Conservation (phyloP, 2,329 filamentous ascomycete species). For the Arthroderma sp. region DNA sequence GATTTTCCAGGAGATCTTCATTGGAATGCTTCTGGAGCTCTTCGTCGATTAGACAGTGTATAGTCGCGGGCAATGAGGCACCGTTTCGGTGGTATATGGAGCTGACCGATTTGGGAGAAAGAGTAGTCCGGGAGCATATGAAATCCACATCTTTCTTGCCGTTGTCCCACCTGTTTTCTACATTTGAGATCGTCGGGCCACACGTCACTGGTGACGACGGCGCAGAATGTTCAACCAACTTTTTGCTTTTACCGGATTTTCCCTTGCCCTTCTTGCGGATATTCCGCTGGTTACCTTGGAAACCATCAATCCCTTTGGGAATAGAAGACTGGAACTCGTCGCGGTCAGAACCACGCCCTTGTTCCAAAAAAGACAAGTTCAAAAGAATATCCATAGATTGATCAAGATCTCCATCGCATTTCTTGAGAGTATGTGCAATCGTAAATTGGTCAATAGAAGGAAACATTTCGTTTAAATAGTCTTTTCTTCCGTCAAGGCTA, state of each 20-base stretch:
- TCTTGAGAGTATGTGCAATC: slow-evolving; percentile 53
- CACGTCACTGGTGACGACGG: background rate
- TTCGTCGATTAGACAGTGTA: slow-evolving; percentile 40
- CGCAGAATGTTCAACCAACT: slow-evolving; percentile 14
- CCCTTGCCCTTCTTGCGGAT: slow-evolving; percentile 31
- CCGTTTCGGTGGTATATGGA: slow-evolving; percentile 48
- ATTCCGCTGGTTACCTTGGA: slow-evolving; percentile 42
- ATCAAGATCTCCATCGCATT: slow-evolving; percentile 53
- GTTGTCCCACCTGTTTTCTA: slow-evolving; percentile 45
- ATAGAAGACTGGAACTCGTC: slow-evolving; percentile 34
- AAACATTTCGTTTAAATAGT: slow-evolving; percentile 57
- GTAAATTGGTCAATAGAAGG: slow-evolving; percentile 53
- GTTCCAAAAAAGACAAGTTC: slow-evolving; percentile 63
- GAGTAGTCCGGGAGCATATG: slow-evolving; percentile 38
- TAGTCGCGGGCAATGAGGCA: slow-evolving; percentile 43
- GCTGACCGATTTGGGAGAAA: slow-evolving; percentile 35
- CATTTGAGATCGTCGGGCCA: slow-evolving; percentile 4
- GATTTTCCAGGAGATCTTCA: slow-evolving; percentile 26
- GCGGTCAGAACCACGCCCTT: slow-evolving; percentile 20
- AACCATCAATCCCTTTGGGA: slow-evolving; percentile 69
- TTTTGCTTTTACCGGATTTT: slow-evolving; percentile 27
- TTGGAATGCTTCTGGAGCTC: slow-evolving; percentile 29
- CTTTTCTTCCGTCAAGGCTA: slow-evolving; percentile 46
- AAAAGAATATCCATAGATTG: slow-evolving; percentile 67
- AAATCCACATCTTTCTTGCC: slow-evolving; percentile 48